phyloP scores from a whole-genome alignment of 163 green algal species.

The Scenedesmus sp. region DNA sequence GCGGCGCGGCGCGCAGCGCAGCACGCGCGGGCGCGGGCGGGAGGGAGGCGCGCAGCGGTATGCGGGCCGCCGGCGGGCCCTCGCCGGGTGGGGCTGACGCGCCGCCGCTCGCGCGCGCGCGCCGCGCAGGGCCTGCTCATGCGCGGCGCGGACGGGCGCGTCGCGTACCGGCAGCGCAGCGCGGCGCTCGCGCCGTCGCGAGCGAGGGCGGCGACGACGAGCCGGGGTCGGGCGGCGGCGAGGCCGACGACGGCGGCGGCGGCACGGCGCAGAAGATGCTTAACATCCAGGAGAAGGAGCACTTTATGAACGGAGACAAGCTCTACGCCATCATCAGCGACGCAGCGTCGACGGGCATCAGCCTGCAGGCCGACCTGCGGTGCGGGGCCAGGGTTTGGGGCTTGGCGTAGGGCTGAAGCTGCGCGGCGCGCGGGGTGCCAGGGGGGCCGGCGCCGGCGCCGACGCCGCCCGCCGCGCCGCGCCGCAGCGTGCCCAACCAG shows the following conservation, averaged over 20 bases:
- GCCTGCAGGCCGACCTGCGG: slow-evolving; percentile 69
- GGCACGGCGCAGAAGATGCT: slow-evolving; percentile 48
- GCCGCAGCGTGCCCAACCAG: slow-evolving; percentile 69
- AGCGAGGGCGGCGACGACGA: slow-evolving; percentile 3
- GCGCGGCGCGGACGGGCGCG: slow-evolving; percentile 12
- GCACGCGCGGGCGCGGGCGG: neutral
- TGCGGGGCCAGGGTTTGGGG: slow-evolving; percentile 17
- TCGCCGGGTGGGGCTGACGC: too few species aligned
- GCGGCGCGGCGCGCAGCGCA: neutral
- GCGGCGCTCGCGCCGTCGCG: neutral
- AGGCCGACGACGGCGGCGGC: neutral
- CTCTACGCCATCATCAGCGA: slow-evolving; percentile 90
- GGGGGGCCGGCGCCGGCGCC: too few species aligned
- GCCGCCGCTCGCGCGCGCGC: too few species aligned
- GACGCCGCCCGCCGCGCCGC: too few species aligned
- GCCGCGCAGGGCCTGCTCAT: slow-evolving; percentile 32
- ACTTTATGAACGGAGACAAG: slow-evolving; percentile 85
- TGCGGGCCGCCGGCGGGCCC: too few species aligned
- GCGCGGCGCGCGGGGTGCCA: too few species aligned
- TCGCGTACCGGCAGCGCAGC: slow-evolving; percentile 39
- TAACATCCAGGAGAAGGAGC: slow-evolving; percentile 63
- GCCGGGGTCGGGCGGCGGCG: slow-evolving; percentile 10
- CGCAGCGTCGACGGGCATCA: slow-evolving; percentile 89
- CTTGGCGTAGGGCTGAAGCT: too few species aligned
- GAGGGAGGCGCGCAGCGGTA: too few species aligned